Conservation (phyloP, 345 rosid genomes). For the Corymbia maculata region DNA sequence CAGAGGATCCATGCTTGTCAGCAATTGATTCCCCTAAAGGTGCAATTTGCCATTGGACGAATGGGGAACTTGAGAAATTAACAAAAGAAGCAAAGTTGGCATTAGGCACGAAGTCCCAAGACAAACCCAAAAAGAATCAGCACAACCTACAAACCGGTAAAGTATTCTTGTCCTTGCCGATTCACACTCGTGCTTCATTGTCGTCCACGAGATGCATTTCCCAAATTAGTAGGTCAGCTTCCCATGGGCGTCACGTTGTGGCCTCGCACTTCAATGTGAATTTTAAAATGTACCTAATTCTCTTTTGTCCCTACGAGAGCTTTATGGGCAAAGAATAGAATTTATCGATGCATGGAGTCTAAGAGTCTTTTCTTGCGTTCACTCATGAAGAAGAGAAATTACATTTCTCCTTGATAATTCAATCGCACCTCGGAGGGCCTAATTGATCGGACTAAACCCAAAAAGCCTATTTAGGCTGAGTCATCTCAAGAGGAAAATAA, state of each 20-base stretch:
- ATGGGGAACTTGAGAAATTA: background rate
- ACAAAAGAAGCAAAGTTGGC: background rate
- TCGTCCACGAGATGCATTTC: background rate
- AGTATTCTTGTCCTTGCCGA: background rate
- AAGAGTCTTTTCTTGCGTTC: background rate
- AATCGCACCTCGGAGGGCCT: background rate
- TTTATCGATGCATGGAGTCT: background rate
- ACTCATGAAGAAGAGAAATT: background rate
- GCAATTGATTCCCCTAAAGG: background rate
- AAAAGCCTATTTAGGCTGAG: background rate
- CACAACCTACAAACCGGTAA: background rate
- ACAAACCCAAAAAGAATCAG: background rate
- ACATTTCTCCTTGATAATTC: background rate
- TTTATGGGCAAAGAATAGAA: background rate
- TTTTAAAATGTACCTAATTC: background rate
- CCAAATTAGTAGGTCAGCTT: background rate
- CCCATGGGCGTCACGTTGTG: fast-evolving
- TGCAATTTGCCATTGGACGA: background rate
- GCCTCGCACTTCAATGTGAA: background rate
- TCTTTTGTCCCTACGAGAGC: background rate
- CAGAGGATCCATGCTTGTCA: background rate
- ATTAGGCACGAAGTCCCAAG: background rate
- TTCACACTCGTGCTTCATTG: background rate
- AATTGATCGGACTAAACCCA: background rate
- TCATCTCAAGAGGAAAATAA: background rate